These are phyloP conservation scores for Ganoderma meredithae DNA, from an alignment of 1,284 basidiomycete genomes.

Conservation along the genomic window DNA sequence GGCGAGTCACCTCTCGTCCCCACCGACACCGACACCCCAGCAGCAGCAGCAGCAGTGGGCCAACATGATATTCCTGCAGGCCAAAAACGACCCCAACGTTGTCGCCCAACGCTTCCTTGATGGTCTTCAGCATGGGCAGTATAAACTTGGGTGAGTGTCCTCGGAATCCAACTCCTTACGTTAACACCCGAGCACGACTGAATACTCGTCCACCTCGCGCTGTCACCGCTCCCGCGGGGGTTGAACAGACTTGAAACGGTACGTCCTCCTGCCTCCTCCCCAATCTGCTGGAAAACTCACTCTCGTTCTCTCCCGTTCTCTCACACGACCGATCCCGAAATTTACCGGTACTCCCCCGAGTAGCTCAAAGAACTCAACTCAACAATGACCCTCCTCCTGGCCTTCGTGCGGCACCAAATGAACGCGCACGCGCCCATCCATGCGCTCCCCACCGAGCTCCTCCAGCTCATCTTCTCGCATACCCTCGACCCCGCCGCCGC, in stretches of 20 bases:
- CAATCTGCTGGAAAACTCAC: background rate
- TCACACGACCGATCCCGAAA: too few species aligned
- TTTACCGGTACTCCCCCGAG: background rate
- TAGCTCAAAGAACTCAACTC: slow-evolving; percentile 24
- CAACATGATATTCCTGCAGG: slow-evolving; percentile 9
- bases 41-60: background rate
- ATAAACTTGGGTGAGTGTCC: slow-evolving; percentile 9
- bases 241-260: background rate
- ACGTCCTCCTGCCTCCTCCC: background rate
- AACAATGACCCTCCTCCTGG: slow-evolving; percentile 19
- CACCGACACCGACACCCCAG: background rate
- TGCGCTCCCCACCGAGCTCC: slow-evolving; percentile 26
- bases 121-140: background rate
- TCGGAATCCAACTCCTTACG: background rate
- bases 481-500: slow-evolving; percentile 11
- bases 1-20: background rate
- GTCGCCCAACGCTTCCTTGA: slow-evolving; percentile 7
- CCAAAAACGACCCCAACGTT: slow-evolving; percentile 7
- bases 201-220: too few species aligned
- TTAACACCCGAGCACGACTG: background rate
- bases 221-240: too few species aligned
- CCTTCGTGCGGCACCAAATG: slow-evolving; percentile 21
- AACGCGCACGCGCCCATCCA: slow-evolving; percentile 25
- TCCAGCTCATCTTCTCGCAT: slow-evolving; percentile 24
- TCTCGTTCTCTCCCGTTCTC: background rate